Percentiles rank a stretch among this genome's conserved stretches.
Conservation (phyloP, 345 rosid genomes). For the Citrus unshiu region DNA sequence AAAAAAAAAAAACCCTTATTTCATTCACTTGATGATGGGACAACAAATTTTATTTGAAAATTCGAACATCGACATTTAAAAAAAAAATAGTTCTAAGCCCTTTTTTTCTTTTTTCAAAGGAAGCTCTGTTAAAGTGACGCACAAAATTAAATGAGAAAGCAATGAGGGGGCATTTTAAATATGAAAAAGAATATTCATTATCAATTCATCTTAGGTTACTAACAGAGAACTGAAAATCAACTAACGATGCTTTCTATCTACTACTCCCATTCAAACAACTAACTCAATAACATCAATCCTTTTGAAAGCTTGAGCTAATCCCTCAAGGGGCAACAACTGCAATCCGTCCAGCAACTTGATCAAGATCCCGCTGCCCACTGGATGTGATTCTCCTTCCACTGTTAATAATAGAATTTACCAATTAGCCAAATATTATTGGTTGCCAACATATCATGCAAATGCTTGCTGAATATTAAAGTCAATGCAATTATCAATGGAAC, state of each 20-base stretch:
- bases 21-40: too few relatives aligned
- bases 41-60: too few relatives aligned
- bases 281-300: not conserved
- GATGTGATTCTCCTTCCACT: constrained; percentile 52
- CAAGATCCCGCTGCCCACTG: constrained; percentile 49
- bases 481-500: not conserved
- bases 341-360: constrained; percentile 53
- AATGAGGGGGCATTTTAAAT: not conserved
- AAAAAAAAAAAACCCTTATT: too few relatives aligned
- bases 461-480: not conserved
- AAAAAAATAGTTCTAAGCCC: too few relatives aligned
- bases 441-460: not conserved
- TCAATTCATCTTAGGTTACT: not conserved
- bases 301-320: not conserved
- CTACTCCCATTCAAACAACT: constrained; percentile 11
- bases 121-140: too few relatives aligned
- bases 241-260: not conserved
- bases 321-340: constrained; percentile 23
- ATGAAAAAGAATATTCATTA: not conserved
- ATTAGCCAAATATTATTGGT: not conserved
- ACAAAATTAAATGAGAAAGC: not conserved
- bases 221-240: not conserved
- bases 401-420: not conserved
- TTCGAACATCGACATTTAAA: too few relatives aligned
- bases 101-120: too few relatives aligned